These are phyloP conservation scores for Xylaria sp. DNA, from an alignment of 2,329 filamentous ascomycete genomes.

Conservation along the genomic window DNA sequence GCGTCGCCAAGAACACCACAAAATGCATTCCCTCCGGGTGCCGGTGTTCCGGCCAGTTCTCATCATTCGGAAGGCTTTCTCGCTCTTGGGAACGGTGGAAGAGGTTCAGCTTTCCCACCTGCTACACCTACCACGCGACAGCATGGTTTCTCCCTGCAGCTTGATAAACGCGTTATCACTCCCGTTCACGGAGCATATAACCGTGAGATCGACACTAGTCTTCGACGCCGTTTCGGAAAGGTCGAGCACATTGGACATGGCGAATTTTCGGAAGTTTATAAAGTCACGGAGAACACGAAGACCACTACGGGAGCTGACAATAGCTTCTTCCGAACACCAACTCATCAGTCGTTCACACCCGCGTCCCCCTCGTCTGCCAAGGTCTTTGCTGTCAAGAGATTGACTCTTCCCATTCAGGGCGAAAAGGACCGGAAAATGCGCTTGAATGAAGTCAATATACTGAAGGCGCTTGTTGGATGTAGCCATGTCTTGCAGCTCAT, in stretches of 20 bases:
- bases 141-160: conserved; percentile 52
- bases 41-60: conserved; percentile 78
- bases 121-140: conserved; percentile 73
- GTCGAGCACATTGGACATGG: conserved; percentile 78
- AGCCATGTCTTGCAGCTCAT: conserved; percentile 83
- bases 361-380: conserved; percentile 50
- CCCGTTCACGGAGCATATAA: conserved; percentile 65
- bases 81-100: conserved; percentile 34
- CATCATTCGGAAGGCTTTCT: conserved; percentile 42
- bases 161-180: conserved; percentile 59
- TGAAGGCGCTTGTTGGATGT: conserved; percentile 69
- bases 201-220: conserved; percentile 67
- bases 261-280: conserved; percentile 90
- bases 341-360: conserved; percentile 43
- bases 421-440: conserved; percentile 75
- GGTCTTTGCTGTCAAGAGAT: conserved; percentile 92
- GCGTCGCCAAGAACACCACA: conserved; percentile 71
- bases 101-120: conserved; percentile 52
- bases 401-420: conserved; percentile 72
- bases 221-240: conserved; percentile 72
- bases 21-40: conserved; percentile 72
- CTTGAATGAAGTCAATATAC: conserved; percentile 74
- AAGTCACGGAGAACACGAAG: conserved; percentile 52
- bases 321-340: conserved; percentile 42
- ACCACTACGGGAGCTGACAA: conserved; percentile 39